These are phyloP conservation scores for Sarocladium oryzae DNA, from an alignment of 2,329 filamentous ascomycete genomes.

Conservation along the genomic window DNA sequence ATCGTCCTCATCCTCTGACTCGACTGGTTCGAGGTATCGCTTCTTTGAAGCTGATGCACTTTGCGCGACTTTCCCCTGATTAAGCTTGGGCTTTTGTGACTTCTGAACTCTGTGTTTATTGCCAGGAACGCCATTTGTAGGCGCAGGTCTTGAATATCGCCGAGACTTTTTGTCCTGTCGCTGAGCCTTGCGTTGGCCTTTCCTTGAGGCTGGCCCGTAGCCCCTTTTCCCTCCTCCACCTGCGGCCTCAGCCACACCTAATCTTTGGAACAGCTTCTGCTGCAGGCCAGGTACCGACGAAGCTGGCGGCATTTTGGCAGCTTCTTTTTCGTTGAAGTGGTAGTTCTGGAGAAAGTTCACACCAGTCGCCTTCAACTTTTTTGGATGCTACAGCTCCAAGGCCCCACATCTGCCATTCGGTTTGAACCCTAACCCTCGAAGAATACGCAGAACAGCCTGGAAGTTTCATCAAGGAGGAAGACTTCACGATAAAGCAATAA, in stretches of 20 bases:
- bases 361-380: background rate
- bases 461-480: no score
- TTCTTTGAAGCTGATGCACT: background rate
- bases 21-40: constrained; percentile 6
- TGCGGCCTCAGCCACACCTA: constrained; percentile 23
- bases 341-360: background rate
- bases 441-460: no score
- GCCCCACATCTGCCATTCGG: background rate
- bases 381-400: background rate
- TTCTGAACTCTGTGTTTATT: constrained; percentile 3
- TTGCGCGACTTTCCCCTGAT: background rate
- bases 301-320: constrained; percentile 15
- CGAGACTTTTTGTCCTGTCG: constrained; percentile 53
- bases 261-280: constrained; percentile 30
- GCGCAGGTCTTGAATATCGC: constrained; percentile 18
- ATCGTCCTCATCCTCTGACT: constrained; percentile 18
- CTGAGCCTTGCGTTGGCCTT: constrained; percentile 62
- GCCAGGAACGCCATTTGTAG: constrained; percentile 4
- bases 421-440: background rate
- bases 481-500: no score
- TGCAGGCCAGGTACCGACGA: constrained; percentile 26
- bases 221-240: constrained; percentile 13
- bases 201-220: constrained; percentile 30
- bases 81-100: background rate
- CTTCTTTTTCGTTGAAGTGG: background rate